phyloP scores from a whole-genome alignment of 2,329 filamentous ascomycete species.

The Myriosclerotinia scirpicola region DNA sequence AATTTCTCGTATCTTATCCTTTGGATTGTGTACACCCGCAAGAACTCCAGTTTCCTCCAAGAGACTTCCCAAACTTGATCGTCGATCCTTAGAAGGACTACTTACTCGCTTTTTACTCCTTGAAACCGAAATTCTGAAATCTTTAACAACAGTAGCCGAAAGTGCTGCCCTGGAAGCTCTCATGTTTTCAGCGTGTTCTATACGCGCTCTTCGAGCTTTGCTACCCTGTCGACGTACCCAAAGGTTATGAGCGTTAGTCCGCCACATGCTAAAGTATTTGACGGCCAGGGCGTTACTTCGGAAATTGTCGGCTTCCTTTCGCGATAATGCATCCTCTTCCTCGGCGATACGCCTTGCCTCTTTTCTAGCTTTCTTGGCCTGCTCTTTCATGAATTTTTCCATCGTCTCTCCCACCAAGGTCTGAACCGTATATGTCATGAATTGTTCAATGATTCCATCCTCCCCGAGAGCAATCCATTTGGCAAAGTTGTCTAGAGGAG shows the following conservation, averaged over 20 bases:
- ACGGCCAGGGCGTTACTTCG: conserved; percentile 35
- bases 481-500: conserved; percentile 26
- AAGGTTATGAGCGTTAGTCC: conserved; percentile 30
- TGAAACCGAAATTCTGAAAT: conserved; percentile 36
- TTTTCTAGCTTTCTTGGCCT: conserved; percentile 13
- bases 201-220: conserved; percentile 36
- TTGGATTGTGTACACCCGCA: conserved; percentile 34
- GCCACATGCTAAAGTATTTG: conserved; percentile 39
- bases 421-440: conserved; percentile 34
- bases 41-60: conserved; percentile 34
- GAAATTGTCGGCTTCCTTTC: conserved; percentile 34
- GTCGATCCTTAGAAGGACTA: conserved; percentile 18
- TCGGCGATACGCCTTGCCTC: conserved; percentile 27
- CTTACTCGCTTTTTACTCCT: conserved; percentile 14
- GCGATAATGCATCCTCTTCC: conserved; percentile 32
- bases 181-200: conserved; percentile 36
- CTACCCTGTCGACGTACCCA: conserved; percentile 37
- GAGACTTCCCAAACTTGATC: conserved; percentile 36
- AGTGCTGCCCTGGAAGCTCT: conserved; percentile 33
- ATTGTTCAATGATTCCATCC: conserved; percentile 41
- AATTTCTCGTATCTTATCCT: conserved; percentile 30
- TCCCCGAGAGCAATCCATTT: conserved; percentile 38
- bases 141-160: conserved; percentile 37
- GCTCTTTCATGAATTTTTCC: conserved; percentile 28
- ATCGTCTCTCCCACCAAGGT: conserved; percentile 30